These are phyloP conservation scores for Ascochyta viciae-villosae DNA, from an alignment of 2,329 filamentous ascomycete genomes.

Conservation along the genomic window DNA sequence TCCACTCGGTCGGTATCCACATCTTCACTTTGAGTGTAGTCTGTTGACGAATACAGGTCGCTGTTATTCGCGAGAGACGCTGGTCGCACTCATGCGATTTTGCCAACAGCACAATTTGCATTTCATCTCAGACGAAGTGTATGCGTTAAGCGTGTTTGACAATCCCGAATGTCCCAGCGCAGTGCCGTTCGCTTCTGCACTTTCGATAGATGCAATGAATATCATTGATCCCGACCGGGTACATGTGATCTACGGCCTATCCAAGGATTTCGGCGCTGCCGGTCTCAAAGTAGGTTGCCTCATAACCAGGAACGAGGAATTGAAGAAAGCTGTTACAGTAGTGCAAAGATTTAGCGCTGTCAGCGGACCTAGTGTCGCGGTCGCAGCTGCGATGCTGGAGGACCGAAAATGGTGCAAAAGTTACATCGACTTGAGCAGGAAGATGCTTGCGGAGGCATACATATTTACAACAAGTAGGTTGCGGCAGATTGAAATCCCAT, in stretches of 20 bases:
- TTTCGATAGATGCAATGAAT: slow-evolving; percentile 32
- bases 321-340: slow-evolving; percentile 25
- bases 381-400: slow-evolving; percentile 29
- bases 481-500: slow-evolving; percentile 54
- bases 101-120: slow-evolving; percentile 61
- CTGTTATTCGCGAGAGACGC: slow-evolving; percentile 45
- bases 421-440: neutral
- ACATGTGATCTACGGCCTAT: slow-evolving; percentile 59
- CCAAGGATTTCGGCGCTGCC: slow-evolving; percentile 61
- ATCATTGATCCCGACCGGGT: slow-evolving; percentile 59
- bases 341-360: slow-evolving; percentile 47
- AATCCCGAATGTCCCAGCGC: slow-evolving; percentile 17
- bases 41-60: neutral
- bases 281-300: slow-evolving; percentile 47
- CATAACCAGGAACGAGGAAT: slow-evolving; percentile 23
- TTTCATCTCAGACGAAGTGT: slow-evolving; percentile 66
- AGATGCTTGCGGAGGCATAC: neutral
- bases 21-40: too few relatives aligned
- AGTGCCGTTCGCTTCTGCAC: slow-evolving; percentile 29
- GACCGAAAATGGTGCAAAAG: slow-evolving; percentile 29
- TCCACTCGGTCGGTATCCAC: slow-evolving; percentile 2
- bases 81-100: slow-evolving; percentile 56
- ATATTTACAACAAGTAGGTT: slow-evolving; percentile 13
- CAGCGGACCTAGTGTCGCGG: slow-evolving; percentile 23
- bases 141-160: slow-evolving; percentile 59